These are phyloP conservation scores for Collariella sp. DNA, from an alignment of 495 filamentous ascomycete genomes.

Conservation along the genomic window DNA sequence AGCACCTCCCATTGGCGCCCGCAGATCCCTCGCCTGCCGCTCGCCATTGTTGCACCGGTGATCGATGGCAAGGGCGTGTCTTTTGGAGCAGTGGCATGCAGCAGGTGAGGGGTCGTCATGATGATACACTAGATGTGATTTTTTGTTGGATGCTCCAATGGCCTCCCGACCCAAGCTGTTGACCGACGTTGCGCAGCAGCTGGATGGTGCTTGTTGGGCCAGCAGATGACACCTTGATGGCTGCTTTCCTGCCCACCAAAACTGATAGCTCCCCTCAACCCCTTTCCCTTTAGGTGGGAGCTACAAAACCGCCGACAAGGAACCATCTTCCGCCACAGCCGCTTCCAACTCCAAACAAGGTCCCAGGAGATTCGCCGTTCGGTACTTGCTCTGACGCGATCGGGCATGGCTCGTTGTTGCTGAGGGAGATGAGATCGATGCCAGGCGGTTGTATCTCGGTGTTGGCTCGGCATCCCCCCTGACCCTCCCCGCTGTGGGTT, in stretches of 20 bases:
- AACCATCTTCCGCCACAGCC: not conserved
- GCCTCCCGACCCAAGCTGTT: not conserved
- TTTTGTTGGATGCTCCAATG: conserved; percentile 1
- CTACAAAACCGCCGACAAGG: not conserved
- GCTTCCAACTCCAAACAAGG: not conserved
- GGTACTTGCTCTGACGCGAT: not conserved
- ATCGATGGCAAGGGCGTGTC: not conserved
- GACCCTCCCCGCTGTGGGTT: not conserved
- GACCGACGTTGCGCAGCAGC: not conserved
- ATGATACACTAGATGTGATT: too few relatives aligned
- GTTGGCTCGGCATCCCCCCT: conserved; percentile 20
- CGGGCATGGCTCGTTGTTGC: not conserved
- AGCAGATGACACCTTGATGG: not conserved
- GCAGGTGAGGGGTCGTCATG: not conserved
- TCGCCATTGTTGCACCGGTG: not conserved
- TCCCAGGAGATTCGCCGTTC: not conserved
- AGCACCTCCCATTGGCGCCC: not conserved
- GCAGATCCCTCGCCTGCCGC: not conserved
- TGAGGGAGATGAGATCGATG: too few relatives aligned
- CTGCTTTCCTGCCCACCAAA: not conserved
- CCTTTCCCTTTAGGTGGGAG: conserved; percentile 6
- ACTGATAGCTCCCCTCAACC: not conserved
- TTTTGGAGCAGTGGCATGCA: not conserved
- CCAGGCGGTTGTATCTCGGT: conserved; percentile 16
- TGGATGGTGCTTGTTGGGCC: not conserved